These are phyloP conservation scores for Candida sanyaensis DNA, from an alignment of 1,139 yeast genomes.

Conservation along the genomic window DNA sequence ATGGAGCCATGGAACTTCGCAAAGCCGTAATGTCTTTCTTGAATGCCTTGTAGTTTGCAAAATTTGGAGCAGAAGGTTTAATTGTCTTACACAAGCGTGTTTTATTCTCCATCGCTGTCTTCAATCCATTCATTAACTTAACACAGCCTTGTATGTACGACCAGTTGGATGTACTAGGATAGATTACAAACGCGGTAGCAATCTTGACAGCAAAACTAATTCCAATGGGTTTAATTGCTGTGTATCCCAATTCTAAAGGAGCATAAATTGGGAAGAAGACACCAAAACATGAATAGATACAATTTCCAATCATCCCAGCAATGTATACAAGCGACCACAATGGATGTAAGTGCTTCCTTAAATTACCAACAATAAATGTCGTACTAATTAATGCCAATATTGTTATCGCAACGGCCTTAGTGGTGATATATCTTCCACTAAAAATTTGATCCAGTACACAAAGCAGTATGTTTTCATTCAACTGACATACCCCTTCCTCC, in stretches of 20 bases:
- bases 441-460: conserved; percentile 27
- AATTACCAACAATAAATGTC: conserved; percentile 25
- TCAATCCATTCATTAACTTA: conserved; percentile 18
- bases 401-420: conserved; percentile 27
- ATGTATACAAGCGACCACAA: conserved; percentile 24
- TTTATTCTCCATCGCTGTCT: conserved; percentile 22
- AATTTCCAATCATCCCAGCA: conserved; percentile 23
- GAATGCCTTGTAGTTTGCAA: conserved; percentile 23
- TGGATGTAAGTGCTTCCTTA: conserved; percentile 22
- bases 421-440: conserved; percentile 30
- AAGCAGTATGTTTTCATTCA: conserved; percentile 15
- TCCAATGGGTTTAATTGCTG: conserved; percentile 27
- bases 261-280: conserved; percentile 29
- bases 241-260: conserved; percentile 22
- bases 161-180: conserved; percentile 33
- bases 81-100: conserved; percentile 25
- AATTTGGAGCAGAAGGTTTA: conserved; percentile 30
- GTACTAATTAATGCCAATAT: conserved; percentile 28
- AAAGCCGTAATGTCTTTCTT: conserved; percentile 21
- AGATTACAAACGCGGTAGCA: conserved; percentile 22
- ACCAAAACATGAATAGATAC: conserved; percentile 27
- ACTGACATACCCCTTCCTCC: conserved; percentile 29
- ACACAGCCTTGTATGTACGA: conserved; percentile 22
- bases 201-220: conserved; percentile 24
- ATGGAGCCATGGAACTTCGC: conserved; percentile 21